Evolutionary conservation across 805 yeast species (phyloP).

Genomic region (Lipomyces oligophaga): DNA sequence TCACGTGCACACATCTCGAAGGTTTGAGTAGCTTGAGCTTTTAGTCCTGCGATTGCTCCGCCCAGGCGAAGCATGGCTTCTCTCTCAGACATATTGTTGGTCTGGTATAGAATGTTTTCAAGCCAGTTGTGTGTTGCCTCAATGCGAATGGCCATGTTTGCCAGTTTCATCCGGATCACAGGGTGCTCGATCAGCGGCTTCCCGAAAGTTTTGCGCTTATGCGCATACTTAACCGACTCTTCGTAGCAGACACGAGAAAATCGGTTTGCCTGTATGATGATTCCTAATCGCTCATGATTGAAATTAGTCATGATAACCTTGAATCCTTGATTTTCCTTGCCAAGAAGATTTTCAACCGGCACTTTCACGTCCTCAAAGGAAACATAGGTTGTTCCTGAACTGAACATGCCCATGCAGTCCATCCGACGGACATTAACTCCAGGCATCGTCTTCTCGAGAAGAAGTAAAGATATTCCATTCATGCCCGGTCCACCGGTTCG

Average conservation of each 20-base stretch:
- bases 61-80: constrained; percentile 41
- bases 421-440: constrained; percentile 40
- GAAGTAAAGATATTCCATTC: constrained; percentile 41
- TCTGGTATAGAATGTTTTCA: constrained; percentile 39
- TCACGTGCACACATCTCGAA: constrained; percentile 45
- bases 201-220: constrained; percentile 44
- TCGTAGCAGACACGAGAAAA: constrained; percentile 40
- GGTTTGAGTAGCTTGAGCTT: constrained; percentile 42
- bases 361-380: constrained; percentile 45
- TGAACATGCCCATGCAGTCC: constrained; percentile 43
- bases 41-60: constrained; percentile 44
- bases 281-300: constrained; percentile 44
- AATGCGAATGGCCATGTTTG: constrained; percentile 41
- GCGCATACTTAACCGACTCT: constrained; percentile 42
- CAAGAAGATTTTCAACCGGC: constrained; percentile 42
- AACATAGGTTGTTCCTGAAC: constrained; percentile 42
- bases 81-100: constrained; percentile 33
- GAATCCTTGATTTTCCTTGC: constrained; percentile 43
- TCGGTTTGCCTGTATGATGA: constrained; percentile 42
- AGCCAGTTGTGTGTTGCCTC: constrained; percentile 43
- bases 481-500: constrained; percentile 44
- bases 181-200: constrained; percentile 41
- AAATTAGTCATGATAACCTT: constrained; percentile 44
- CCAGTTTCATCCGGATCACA: constrained; percentile 43
- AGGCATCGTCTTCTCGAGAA: constrained; percentile 40